Base-by-base conservation (phyloP, 345 rosid species). In the Arabidopsis arenosa region DNA sequence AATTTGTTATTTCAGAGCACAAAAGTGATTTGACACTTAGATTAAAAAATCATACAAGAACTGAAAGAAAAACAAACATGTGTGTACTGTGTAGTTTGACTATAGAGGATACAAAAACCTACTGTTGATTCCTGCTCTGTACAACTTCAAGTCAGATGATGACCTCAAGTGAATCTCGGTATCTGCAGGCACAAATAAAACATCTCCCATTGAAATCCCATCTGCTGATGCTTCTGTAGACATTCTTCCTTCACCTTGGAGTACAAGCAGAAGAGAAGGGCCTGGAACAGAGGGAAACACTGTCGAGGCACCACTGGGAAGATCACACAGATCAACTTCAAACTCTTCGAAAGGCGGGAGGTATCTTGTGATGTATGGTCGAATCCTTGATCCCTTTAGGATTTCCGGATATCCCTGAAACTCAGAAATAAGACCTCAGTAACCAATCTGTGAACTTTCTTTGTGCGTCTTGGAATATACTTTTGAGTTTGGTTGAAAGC, bases 301-400 rank as follows among this genome's bases (percentile, higher is more conserved):
- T 0, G 93, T 81, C 0, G 95, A 84, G 63, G 85, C 83, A 32
- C 87, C 93, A 51, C 68, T 36, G 1, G 95, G 96, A 52, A 96
- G 93, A 63, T 83, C 55, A 81, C 98, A 92, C 30, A 75, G 49
- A 81, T 93, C 98, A 7, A 93, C 88, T 82, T 91, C 98, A 12
- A 96, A 96, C 79, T 96, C 99, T 23, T 91, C 92, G 21, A 96
- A 96, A 4, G 99, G 97, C 1, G 98, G 98, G 15, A 86, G 87
- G 80, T 93, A 96, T 82, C 95, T 90, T 61, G 86, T 91, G 72
- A 84, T 79, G 78, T 88, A 88, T 1, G 90, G 83, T 76, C 77
- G 80, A 74, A 96, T 43, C 21, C 83, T 86, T 66, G 86, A 80
- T 28, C 99, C 99, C 81, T 83, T 79, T 0, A 93, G 84, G 83